Evolutionary conservation across 1,139 yeast species (phyloP), one percentile per base, ranked within the genome.

Genomic region (Wickerhamiella infanticola): DNA sequence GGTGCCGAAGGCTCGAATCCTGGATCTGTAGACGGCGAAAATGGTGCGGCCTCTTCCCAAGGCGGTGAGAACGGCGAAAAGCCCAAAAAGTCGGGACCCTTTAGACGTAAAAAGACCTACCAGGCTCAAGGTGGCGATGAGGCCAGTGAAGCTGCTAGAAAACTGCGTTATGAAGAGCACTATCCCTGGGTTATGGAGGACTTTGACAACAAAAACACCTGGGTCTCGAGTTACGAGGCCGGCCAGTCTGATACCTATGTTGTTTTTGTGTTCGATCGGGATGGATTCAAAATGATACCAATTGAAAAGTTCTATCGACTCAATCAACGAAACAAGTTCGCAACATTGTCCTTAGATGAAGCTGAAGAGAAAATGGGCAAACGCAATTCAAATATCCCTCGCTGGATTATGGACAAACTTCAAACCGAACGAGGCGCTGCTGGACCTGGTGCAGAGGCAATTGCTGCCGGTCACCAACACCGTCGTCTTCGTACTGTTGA

Each of bases 191-290:
- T 93, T 23, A 69, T 93, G 71, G 58, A 55, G 65, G 98, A 93
- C 64, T 88, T 83, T 62, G 95, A 85, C 55, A 95, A 95, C 47
- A 73, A 77, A 51, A 88, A 90, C 61, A 93, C 94, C 0, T 90
- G 84, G 81, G 96, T 88, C 24, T 96, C 98, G 35, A 82, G 81
- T 55, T 88, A 84, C 64, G 98, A 90, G 65, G 98, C 97, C 1
- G 94, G 93, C 8, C 82, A 82, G 52, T 76, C 88, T 7, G 95
- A 85, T 55, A 73, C 85, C 23, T 88, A 84, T 60, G 95, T 85
- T 4, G 67, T 90, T 45, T 74, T 90, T 57, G 85, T 86, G 40
- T 80, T 85, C 56, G 95, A 86, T 60, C 77, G 77, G 50, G 84
- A 79, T 58, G 94, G 95, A 27, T 90, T 90, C 63, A 85, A 85